These are phyloP conservation scores for Globisporangium rhizosaccharum DNA, from an alignment of 352 stramenopile genomes.

Conservation along the genomic window DNA sequence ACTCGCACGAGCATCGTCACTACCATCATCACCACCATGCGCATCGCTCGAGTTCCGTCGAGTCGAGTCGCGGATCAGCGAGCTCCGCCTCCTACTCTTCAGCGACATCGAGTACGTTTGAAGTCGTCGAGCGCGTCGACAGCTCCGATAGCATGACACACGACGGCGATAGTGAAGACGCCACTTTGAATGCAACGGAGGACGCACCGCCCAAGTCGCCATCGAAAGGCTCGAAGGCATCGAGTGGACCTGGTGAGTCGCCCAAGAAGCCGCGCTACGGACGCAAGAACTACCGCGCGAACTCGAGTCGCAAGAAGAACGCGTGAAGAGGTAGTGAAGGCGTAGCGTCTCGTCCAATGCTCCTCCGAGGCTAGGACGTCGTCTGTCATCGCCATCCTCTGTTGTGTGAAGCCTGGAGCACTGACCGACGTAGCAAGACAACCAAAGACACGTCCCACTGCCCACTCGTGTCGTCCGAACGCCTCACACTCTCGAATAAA, in stretches of 20 bases:
- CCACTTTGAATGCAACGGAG: not conserved
- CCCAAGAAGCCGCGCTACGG: constrained; percentile 62
- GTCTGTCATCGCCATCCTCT: not conserved
- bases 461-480: too few species aligned
- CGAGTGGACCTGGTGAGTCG: constrained; percentile 10
- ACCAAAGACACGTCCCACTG: too few species aligned
- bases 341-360: not conserved
- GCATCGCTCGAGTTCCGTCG: constrained; percentile 9
- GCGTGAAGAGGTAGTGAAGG: constrained; percentile 11
- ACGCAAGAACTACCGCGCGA: constrained; percentile 70
- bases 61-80: constrained; percentile 3
- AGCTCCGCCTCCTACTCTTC: not conserved
- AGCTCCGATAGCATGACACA: not conserved
- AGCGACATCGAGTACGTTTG: not conserved
- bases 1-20: not conserved
- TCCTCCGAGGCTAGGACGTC: not conserved
- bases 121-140: constrained; percentile 2
- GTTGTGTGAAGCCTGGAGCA: not conserved
- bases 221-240: constrained; percentile 21
- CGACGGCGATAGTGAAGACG: not conserved
- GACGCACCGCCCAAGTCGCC: constrained; percentile 24
- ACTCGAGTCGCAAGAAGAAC: constrained; percentile 55
- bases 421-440: too few species aligned
- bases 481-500: constrained; percentile 6
- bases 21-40: not conserved